Conservation (phyloP, 352 stramenopile species). For the Pythium apleroticum region DNA sequence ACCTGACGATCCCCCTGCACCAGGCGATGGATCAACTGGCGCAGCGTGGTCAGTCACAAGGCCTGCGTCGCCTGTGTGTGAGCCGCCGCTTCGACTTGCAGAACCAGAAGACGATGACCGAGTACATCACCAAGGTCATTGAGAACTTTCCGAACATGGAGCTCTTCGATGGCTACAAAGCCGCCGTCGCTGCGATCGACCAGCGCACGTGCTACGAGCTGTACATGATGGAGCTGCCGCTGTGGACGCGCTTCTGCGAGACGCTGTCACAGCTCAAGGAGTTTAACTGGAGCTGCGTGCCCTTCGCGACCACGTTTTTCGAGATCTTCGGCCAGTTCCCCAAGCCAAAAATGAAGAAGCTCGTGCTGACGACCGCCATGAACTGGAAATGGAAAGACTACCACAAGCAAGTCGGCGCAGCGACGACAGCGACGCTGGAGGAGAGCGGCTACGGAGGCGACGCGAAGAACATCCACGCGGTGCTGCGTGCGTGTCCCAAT, state of each 20-base stretch:
- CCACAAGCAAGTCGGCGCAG: neutral
- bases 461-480: neutral
- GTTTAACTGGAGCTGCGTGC: conserved; percentile 16
- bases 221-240: conserved; percentile 32
- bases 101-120: neutral
- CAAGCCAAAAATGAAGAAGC: conserved; percentile 10
- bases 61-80: neutral
- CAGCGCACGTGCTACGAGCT: conserved; percentile 8
- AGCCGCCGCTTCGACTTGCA: neutral
- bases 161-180: conserved; percentile 7
- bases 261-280: conserved; percentile 18
- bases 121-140: conserved; percentile 1
- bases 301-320: conserved; percentile 18
- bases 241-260: conserved; percentile 46
- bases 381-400: conserved; percentile 9
- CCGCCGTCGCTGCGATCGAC: neutral
- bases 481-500: neutral
- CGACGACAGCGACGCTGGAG: neutral
- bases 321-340: conserved; percentile 12
- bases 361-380: neutral
- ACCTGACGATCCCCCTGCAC: neutral
- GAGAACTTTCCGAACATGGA: conserved; percentile 1
- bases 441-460: neutral
- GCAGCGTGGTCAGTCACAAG: neutral
- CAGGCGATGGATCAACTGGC: neutral